These are phyloP conservation scores for Kwoniella sp. DNA, from an alignment of 768 basidiomycete genomes.

Conservation along the genomic window DNA sequence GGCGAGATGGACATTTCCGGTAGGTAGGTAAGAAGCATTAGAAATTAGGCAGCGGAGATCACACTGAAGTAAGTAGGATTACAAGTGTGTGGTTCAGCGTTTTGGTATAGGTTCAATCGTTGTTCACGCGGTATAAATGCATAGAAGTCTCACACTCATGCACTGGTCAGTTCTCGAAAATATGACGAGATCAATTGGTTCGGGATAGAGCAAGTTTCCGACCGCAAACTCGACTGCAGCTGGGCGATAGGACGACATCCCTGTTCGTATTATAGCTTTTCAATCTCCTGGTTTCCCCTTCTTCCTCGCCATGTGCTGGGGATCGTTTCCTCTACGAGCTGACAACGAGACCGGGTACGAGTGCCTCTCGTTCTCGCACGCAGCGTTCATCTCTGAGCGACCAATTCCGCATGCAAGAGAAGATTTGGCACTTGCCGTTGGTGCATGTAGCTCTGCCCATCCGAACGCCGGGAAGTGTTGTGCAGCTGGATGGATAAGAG, in stretches of 20 bases:
- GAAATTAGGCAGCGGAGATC: not conserved
- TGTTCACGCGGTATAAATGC: not conserved
- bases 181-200: too few species aligned
- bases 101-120: not conserved
- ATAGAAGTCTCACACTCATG: not conserved
- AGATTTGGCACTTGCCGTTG: conserved; percentile 10
- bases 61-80: not conserved
- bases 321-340: not conserved
- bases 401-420: conserved; percentile 11
- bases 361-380: conserved; percentile 7
- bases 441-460: conserved; percentile 19
- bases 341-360: not conserved
- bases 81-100: too few species aligned
- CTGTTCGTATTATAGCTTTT: too few species aligned
- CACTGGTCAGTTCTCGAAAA: too few species aligned
- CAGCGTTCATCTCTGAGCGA: conserved; percentile 6
- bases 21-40: too few species aligned
- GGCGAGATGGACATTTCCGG: not conserved
- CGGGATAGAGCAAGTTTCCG: too few species aligned
- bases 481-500: conserved; percentile 3
- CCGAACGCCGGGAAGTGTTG: conserved; percentile 7
- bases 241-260: too few species aligned
- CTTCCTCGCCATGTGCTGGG: not conserved
- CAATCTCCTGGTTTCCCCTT: too few species aligned
- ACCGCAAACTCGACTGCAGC: too few species aligned